Percentiles rank a stretch among this genome's conserved stretches.
Evolutionary conservation across 495 filamentous ascomycete species (phyloP).

Genomic region (Acidomyces sp.): DNA sequence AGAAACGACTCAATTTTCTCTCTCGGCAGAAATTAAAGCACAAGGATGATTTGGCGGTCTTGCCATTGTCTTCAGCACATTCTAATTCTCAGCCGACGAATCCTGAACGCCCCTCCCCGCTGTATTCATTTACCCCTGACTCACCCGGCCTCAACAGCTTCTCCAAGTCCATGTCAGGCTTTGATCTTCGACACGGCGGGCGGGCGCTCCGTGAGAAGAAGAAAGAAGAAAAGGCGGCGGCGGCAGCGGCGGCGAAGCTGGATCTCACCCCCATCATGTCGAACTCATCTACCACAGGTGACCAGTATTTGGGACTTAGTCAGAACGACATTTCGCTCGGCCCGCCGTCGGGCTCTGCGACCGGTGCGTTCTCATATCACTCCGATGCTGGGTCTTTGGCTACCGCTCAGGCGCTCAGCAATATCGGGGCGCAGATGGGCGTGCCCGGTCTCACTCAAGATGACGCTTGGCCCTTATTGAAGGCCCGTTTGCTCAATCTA

Average conservation of each 20-base stretch:
- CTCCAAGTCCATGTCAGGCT: conserved; percentile 63
- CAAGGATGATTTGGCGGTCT: conserved; percentile 66
- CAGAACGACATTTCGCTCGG: conserved; percentile 22
- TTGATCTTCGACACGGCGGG: conserved; percentile 77
- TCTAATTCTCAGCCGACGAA: conserved; percentile 82
- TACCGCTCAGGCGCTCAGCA: conserved; percentile 14
- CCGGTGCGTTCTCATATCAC: conserved; percentile 15
- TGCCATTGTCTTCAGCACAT: conserved; percentile 72
- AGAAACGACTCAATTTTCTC: conserved; percentile 71
- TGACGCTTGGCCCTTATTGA: conserved; percentile 92
- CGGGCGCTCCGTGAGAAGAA: conserved; percentile 78
- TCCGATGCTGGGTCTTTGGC: conserved; percentile 8
- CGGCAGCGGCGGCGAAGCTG: conserved; percentile 29
- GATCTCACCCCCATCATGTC: conserved; percentile 22
- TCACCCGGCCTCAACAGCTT: conserved; percentile 58
- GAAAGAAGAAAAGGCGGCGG: conserved; percentile 64
- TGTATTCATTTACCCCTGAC: conserved; percentile 65
- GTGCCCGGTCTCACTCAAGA: conserved; percentile 73
- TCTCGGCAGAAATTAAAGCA: conserved; percentile 86
- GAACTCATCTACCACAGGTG: conserved; percentile 6
- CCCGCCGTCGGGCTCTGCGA: conserved; percentile 18
- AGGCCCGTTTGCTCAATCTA: conserved; percentile 72
- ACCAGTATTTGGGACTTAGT: conserved; percentile 12
- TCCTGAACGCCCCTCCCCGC: conserved; percentile 66
- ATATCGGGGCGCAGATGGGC: conserved; percentile 39